Evolutionary conservation across 768 basidiomycete genomes (phyloP).

Genomic region (Cyathus striatus): DNA sequence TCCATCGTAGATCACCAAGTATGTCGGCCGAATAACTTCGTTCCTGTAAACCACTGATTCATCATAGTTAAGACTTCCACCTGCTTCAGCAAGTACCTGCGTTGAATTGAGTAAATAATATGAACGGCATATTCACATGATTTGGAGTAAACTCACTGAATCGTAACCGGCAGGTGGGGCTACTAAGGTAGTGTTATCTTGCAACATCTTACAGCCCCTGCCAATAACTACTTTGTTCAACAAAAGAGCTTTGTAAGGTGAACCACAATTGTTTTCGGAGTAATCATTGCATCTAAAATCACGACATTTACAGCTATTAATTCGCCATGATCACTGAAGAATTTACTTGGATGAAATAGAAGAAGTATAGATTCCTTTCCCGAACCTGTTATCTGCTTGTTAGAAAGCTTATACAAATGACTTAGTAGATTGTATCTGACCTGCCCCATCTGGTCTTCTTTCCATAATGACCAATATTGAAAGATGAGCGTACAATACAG

Average conservation of each 20-base stretch:
- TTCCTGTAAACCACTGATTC: conserved; percentile 68
- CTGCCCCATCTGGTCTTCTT: conserved; percentile 74
- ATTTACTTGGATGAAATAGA: conserved; percentile 70
- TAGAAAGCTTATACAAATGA: conserved; percentile 3
- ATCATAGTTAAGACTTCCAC: conserved; percentile 64
- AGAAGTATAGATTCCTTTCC: conserved; percentile 68
- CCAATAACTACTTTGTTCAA: conserved; percentile 73
- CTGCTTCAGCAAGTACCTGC: conserved; percentile 65
- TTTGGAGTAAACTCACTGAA: conserved; percentile 39
- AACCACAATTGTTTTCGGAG: conserved; percentile 52
- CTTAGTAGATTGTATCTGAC: conserved; percentile 25
- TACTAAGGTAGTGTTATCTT: conserved; percentile 49
- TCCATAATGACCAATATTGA: conserved; percentile 55
- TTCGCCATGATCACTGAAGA: no score
- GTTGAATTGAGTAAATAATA: conserved; percentile 1
- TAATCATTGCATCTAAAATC: conserved; percentile 59
- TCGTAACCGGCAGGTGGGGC: conserved; percentile 61
- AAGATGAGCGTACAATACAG: conserved; percentile 59
- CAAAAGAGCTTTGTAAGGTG: conserved; percentile 57
- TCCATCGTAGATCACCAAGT: conserved; percentile 70
- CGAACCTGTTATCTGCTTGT: conserved; percentile 38
- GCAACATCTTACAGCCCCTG: conserved; percentile 60
- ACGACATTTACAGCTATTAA: conserved; percentile 1
- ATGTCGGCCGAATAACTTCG: conserved; percentile 69
- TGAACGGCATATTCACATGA: not conserved